Base-by-base conservation (phyloP, 2,329 filamentous ascomycete genomes). In the Chaetothyriales sp. region DNA sequence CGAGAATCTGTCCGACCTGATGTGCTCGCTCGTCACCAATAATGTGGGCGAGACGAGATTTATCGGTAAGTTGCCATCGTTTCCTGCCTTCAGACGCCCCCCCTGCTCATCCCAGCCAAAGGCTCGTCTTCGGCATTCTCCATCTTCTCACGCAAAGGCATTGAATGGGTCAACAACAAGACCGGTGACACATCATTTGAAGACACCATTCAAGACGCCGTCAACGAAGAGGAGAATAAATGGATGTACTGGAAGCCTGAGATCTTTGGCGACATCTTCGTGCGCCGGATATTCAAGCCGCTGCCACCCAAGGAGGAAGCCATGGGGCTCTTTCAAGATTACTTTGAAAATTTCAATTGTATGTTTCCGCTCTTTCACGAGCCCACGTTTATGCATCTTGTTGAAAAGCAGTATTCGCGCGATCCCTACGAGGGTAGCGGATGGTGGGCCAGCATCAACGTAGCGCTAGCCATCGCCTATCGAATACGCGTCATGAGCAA, bases 191-290 rank as follows among this genome's bases (percentile, higher is more conserved):
- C 77, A 19, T 94, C 89, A 0, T 98, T 98, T 69, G 86, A 94
- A 66, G 80, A 86, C 52, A 97, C 95, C 86, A 95, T 98, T 51
- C 84, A 84, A 1, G 83, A 87, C 49, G 85, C 90, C n/a, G 59
- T 62, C 51, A 61, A 60, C 52, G 87, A 86, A 22, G 82, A 94
- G 44, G 87, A 95, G 61, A 87, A 92, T 68, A 95, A 94, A 65
- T 95, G 88, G 86, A 88, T 87, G 62, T 87, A 92, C 62, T 97
- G 92, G 92, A 95, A 94, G 64, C 89, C 89, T n/a, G 89, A 97
- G 65, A 84, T 97, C 20, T 97, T 97, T 67, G 81, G 85, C 48
- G 90, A 97, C 65, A 79, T 98, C 18, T 97, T 97, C 70, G 81
- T 82, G 50, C 82, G 89, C 40, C 83, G 83, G 15, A 77, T 95